Base-by-base conservation (phyloP, 2,329 filamentous ascomycete genomes). In the Chlorencoelia australis region DNA sequence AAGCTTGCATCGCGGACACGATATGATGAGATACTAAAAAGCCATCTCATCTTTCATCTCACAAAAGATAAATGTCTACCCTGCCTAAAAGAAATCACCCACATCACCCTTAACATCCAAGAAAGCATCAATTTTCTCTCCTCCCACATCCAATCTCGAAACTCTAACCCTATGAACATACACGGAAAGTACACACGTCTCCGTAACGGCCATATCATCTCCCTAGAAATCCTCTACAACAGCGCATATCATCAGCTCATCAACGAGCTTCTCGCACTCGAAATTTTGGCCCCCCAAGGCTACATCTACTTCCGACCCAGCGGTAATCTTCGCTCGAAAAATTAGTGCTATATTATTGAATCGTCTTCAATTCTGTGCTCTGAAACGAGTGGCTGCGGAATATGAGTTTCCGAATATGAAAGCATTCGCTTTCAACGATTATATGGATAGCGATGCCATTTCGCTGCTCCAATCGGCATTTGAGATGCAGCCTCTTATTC, bases 301-400 rank as follows among this genome's bases (percentile, higher is more conserved):
- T 53, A 52, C 21, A 41, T 53, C 6, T 52, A 52, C 27, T 53
- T 48, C 8, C 24, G 44, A 53, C 28, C 51, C 51, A 2, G 40
- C 50, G 5, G 44, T 43, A 3, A 54, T 54, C 7, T 54, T 54
- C 19, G 49, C 50, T 7, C 16, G 28, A n/a, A 18, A 42, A 24
- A 46, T 53, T 5, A 45, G 41, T 3, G 29, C 50, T 3, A 17
- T 27, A 10, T 30, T 52, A 1, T 24, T 51, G 8, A 53, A 54
- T 19, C 40, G 50, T 1, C 25, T 53, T 3, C 21, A 45, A 28
- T 25, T 53, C 11, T 36, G 39, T 14, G 51, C 46, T 2, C 30
- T 54, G 4, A 49, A 45, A 15, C 22, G 29, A 18, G 22, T 54
- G 3, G 42, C 47, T 2, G 22, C 34, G 4, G 10, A 45, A 4